Evolutionary conservation across 164 flowering plant species (phyloP).

Genomic region (Hamamelis virginiana): DNA sequence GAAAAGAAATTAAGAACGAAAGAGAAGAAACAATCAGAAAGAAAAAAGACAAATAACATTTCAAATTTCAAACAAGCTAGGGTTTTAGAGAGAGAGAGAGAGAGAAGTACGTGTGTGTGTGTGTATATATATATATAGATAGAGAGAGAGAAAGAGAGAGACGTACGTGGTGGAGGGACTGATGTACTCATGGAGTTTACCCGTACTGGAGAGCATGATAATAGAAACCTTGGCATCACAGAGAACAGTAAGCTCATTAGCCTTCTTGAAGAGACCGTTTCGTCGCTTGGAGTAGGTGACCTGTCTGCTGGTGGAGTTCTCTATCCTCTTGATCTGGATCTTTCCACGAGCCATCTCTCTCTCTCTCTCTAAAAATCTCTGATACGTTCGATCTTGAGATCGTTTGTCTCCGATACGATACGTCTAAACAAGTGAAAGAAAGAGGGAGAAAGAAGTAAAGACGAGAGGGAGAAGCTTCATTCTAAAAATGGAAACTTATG

Average conservation of each 20-base stretch:
- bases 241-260: constrained; percentile 51
- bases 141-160: too few relatives aligned
- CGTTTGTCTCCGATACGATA: neutral
- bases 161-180: constrained; percentile 14
- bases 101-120: too few relatives aligned
- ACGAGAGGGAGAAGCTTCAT: neutral
- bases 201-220: constrained; percentile 20
- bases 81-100: too few relatives aligned
- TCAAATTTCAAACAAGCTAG: too few relatives aligned
- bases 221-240: constrained; percentile 65
- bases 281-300: constrained; percentile 59
- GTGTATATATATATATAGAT: too few relatives aligned
- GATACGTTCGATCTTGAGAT: constrained; percentile 6
- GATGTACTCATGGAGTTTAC: constrained; percentile 8
- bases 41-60: neutral
- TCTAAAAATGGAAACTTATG: constrained; percentile 6
- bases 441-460: neutral
- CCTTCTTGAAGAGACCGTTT: constrained; percentile 62
- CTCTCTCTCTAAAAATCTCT: constrained; percentile 13
- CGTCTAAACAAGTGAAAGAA: neutral
- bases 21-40: neutral
- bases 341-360: constrained; percentile 53
- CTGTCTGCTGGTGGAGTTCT: constrained; percentile 56
- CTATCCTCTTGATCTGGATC: constrained; percentile 62
- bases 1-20: neutral